These are phyloP conservation scores for Pontederia paniculata DNA, from an alignment of 176 grass and related monocot genomes.

Conservation along the genomic window DNA sequence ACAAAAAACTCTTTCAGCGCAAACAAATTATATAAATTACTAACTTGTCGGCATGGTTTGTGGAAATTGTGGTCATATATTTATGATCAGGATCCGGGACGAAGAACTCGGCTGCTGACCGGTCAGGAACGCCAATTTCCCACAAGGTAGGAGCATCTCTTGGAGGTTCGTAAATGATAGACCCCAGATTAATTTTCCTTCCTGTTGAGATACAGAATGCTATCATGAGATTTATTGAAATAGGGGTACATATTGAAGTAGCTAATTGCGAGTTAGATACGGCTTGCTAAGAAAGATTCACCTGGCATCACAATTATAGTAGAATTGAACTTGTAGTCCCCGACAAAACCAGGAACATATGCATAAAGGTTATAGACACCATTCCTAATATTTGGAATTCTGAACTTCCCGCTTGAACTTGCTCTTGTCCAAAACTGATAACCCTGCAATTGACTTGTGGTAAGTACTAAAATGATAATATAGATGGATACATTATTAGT, in stretches of 20 bases:
- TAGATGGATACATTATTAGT: no score
- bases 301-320: constrained; percentile 25
- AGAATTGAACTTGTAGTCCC: constrained; percentile 35
- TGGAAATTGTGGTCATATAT: constrained; percentile 51
- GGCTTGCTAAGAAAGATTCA: background rate
- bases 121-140: constrained; percentile 73
- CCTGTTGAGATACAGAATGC: constrained; percentile 16
- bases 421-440: constrained; percentile 69
- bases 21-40: background rate
- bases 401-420: constrained; percentile 17
- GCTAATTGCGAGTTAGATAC: no score
- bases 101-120: constrained; percentile 66
- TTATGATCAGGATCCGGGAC: constrained; percentile 69
- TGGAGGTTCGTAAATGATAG: constrained; percentile 59
- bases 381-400: constrained; percentile 26
- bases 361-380: constrained; percentile 53
- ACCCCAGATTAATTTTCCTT: constrained; percentile 50
- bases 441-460: background rate
- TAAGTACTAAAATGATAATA: no score
- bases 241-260: background rate
- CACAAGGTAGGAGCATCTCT: constrained; percentile 73
- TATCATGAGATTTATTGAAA: background rate
- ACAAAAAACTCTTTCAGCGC: no score
- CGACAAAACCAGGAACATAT: constrained; percentile 48
- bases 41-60: constrained; percentile 39